These are phyloP conservation scores for Yarrowia yakushimensis DNA, from an alignment of 805 yeast species.

Conservation along the genomic window DNA sequence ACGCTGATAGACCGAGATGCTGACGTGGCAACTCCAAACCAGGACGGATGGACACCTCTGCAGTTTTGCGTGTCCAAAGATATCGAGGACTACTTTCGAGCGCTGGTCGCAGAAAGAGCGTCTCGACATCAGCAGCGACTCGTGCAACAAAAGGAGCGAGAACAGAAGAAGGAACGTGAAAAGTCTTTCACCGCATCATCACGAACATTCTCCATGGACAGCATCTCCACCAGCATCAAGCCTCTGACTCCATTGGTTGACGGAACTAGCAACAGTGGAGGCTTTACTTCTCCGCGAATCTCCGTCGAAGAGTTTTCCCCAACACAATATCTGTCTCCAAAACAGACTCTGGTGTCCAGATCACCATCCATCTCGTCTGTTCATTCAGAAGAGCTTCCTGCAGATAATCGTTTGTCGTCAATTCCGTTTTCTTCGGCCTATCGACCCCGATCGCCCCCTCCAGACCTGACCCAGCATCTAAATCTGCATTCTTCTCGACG, in stretches of 20 bases:
- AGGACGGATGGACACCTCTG: conserved; percentile 60
- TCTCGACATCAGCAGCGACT: conserved; percentile 8
- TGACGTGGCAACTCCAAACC: conserved; percentile 49
- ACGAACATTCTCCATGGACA: background rate
- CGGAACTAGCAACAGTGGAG: background rate
- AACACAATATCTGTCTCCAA: background rate
- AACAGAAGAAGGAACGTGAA: background rate
- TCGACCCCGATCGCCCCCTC: conserved; percentile 11
- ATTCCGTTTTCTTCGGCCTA: conserved; percentile 12
- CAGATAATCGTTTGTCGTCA: background rate
- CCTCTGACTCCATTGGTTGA: background rate
- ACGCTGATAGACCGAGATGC: conserved; percentile 51
- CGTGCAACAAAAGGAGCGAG: conserved; percentile 3
- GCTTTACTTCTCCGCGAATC: background rate
- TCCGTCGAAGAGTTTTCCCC: background rate
- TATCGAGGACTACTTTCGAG: conserved; percentile 39
- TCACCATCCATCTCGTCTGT: conserved; percentile 4
- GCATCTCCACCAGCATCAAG: background rate
- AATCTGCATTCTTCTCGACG: conserved; percentile 2
- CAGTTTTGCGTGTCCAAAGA: conserved; percentile 58
- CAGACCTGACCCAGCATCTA: background rate
- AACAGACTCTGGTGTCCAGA: background rate
- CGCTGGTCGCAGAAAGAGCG: conserved; percentile 22
- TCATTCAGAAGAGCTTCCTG: background rate
- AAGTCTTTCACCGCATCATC: background rate